phyloP scores from a whole-genome alignment of 768 basidiomycete genomes.

The Suillus subalutaceus region DNA sequence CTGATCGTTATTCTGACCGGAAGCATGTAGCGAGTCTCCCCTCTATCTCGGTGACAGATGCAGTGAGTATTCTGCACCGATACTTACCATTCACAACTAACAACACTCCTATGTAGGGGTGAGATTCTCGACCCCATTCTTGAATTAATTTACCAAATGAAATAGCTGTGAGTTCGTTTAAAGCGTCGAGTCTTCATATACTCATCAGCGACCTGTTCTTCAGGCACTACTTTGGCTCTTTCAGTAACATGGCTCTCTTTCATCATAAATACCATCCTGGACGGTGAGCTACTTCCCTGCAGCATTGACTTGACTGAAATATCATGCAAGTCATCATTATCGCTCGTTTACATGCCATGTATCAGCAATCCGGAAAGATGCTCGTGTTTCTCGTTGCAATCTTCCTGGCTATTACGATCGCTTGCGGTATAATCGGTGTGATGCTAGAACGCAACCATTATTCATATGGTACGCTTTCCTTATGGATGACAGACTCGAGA shows the following conservation, averaged over 20 bases:
- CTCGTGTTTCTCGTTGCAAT: not conserved
- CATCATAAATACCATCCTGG: not conserved
- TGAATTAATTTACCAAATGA: not conserved
- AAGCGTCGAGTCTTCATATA: not conserved
- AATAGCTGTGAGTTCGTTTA: not conserved
- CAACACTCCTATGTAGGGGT: not conserved
- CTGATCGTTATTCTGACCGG: not conserved
- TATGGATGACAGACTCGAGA: not conserved
- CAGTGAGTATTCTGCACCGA: not conserved
- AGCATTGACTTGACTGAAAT: not conserved
- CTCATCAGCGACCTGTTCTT: not conserved
- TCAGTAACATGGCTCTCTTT: not conserved
- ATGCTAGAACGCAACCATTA: not conserved
- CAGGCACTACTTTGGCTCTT: not conserved
- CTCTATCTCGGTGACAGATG: not conserved
- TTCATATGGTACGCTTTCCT: not conserved
- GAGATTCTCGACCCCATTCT: not conserved
- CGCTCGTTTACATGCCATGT: slow-evolving; percentile 1
- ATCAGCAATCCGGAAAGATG: not conserved
- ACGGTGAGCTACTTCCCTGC: not conserved
- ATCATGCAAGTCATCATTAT: not conserved
- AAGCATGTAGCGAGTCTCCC: not conserved
- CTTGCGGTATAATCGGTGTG: not conserved
- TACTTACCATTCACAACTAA: not conserved
- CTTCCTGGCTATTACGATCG: not conserved